Evolutionary conservation across 768 basidiomycete species (phyloP), one percentile per base, ranked within the genome.

Genomic region (Lentinula edodes): DNA sequence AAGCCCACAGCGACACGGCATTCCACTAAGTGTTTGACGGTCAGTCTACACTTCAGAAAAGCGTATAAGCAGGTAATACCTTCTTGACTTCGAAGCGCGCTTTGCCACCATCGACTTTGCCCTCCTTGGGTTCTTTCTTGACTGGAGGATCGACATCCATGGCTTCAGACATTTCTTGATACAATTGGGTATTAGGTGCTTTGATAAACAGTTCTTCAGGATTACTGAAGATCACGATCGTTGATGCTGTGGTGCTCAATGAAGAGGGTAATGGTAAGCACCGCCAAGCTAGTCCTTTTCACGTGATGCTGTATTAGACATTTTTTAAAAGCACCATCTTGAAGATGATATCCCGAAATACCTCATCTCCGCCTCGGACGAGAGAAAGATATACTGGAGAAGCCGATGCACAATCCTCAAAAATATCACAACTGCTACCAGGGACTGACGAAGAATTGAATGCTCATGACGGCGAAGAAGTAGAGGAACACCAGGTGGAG

Each of bases 41-140:
- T 53, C 60, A 57, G 28, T 56, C 35, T 7, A 46, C 28, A 28
- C 28, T 43, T 52, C 41, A n/a, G 56, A n/a, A 42, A 56, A 41
- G 36, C 3, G n/a, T 35, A 20, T 9, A 58, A 58, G 32, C 13
- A 58, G 3, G 32, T 7, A 61, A 56, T 48, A 96, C 96, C 92
- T 99, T 98, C 83, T 99, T 99, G 65, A 99, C 97, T 75, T 98
- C 95, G 71, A 99, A 99, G 63, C 92, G 79, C 70, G 91, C 88
- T 77, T 93, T 93, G 43, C 81, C 79, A 53, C 80, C 41, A 56
- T 56, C 55, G 42, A 56, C 79, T 73, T 90, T 90, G 58, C 66
- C 72, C 50, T 84, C 83, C 53, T 85, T 83, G 65, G 81, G 81
- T 60, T 69, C 72, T 60, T 80, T 81, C 66, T 80, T 80, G 60